A percentile compares a stretch with the other conserved stretches of the same genome.
Evolutionary conservation across 306 rosid genomes (phyloP).

Genomic region (Casuarina equisetifolia): DNA sequence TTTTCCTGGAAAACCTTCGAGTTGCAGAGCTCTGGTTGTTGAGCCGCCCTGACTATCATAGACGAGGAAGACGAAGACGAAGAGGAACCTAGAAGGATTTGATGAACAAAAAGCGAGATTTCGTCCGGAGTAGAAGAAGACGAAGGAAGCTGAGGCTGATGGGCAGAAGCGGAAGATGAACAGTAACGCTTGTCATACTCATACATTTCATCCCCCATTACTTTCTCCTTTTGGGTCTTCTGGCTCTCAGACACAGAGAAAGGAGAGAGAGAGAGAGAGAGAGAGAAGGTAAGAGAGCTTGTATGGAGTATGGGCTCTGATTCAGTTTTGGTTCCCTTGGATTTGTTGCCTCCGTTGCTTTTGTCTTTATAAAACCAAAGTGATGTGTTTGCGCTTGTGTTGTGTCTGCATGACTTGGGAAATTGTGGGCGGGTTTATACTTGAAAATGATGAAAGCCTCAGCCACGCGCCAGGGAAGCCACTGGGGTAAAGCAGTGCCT

Average conservation of each 20-base stretch:
- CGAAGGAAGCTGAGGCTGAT: slow-evolving; percentile 17
- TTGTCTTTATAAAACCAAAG: slow-evolving; percentile 23
- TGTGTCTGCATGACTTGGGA: slow-evolving; percentile 23
- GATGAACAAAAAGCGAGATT: slow-evolving; percentile 82
- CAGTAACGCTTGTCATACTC: slow-evolving; percentile 33
- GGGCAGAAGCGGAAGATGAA: slow-evolving; percentile 34
- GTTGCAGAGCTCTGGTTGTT: slow-evolving; percentile 26
- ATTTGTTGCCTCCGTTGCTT: slow-evolving; percentile 20
- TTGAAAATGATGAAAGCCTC: slow-evolving; percentile 6
- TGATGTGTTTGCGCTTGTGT: slow-evolving; percentile 17
- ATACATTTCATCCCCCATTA: slow-evolving; percentile 51
- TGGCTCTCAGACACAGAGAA: background rate
- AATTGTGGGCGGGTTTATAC: slow-evolving; percentile 39
- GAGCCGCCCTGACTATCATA: slow-evolving; percentile 3
- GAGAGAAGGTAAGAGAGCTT: background rate
- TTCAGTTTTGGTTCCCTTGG: slow-evolving; percentile 10
- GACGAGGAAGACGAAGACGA: slow-evolving; percentile 39
- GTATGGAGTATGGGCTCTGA: slow-evolving; percentile 13
- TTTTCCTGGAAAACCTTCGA: slow-evolving; percentile 23
- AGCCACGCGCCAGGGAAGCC: slow-evolving; percentile 32
- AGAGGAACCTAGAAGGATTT: slow-evolving; percentile 74
- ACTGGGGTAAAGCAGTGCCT: background rate
- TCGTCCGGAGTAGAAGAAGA: slow-evolving; percentile 63
- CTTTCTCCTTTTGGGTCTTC: slow-evolving; percentile 18
- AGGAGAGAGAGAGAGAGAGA: background rate